A percentile compares a stretch with the other conserved stretches of the same genome.
phyloP scores from a whole-genome alignment of 495 filamentous ascomycete genomes.

The Wilcoxina mikolae region DNA sequence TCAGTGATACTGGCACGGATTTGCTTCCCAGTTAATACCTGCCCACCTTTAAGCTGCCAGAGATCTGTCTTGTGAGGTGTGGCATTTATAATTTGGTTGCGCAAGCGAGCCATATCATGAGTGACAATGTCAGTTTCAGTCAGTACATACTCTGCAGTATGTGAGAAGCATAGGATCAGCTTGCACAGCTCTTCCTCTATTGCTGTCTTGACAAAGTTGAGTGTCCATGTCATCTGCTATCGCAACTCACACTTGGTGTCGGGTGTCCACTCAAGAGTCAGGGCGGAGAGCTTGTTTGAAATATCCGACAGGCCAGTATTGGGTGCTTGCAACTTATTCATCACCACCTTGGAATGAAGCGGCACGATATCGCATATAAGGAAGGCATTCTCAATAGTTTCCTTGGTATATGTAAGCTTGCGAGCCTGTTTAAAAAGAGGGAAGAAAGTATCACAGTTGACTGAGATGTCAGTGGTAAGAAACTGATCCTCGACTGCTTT shows the following conservation, averaged over 20 bases:
- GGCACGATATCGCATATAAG: conserved; percentile 4
- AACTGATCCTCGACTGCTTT: conserved; percentile 6
- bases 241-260: not conserved
- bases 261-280: not conserved
- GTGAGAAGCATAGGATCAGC: not conserved
- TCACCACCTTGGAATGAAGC: not conserved
- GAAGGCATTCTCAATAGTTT: conserved; percentile 10
- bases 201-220: not conserved
- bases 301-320: too few species aligned
- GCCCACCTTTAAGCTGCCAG: too few species aligned
- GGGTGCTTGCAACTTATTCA: too few species aligned
- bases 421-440: not conserved
- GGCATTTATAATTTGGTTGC: too few species aligned
- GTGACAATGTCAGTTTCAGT: not conserved
- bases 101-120: not conserved
- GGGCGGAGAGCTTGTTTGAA: too few species aligned
- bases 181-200: not conserved
- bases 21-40: too few species aligned
- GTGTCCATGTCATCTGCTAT: too few species aligned
- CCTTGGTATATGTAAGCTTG: not conserved
- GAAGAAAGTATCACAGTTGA: conserved; percentile 9
- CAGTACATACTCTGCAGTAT: not conserved
- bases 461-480: not conserved
- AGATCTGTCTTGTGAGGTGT: too few species aligned
- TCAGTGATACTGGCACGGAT: too few species aligned